Percentiles rank a stretch among this genome's conserved stretches.
Conservation (phyloP, 495 filamentous ascomycete species). For the Terfezia claveryi region DNA sequence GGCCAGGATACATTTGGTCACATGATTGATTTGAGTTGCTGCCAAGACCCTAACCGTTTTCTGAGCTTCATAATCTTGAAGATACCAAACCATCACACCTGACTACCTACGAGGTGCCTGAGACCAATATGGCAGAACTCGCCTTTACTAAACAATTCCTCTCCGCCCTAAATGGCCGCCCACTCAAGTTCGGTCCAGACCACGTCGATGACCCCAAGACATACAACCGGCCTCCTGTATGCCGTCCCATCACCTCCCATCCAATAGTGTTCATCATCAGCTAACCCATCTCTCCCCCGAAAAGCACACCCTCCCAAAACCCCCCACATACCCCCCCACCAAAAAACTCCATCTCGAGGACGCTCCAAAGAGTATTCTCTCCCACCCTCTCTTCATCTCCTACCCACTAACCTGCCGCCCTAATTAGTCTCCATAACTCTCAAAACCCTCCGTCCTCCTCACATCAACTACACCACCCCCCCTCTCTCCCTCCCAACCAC, state of each 20-base stretch:
- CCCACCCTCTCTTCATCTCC: conserved; percentile 27
- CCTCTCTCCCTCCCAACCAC: conserved; percentile 36
- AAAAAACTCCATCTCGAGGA: conserved; percentile 21
- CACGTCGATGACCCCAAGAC: conserved; percentile 65
- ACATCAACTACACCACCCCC: conserved; percentile 30
- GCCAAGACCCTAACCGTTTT: too few species aligned
- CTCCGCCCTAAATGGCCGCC: conserved; percentile 48
- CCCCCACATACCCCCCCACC: conserved; percentile 6
- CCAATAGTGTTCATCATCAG: not conserved
- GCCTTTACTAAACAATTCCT: conserved; percentile 69
- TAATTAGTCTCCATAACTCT: conserved; percentile 29
- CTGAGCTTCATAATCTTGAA: too few species aligned
- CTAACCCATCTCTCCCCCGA: conserved; percentile 1
- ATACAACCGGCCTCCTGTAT: conserved; percentile 47
- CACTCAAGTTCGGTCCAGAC: conserved; percentile 55
- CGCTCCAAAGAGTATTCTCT: not conserved
- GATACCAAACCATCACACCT: too few species aligned
- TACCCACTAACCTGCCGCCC: not conserved
- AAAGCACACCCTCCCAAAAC: conserved; percentile 29
- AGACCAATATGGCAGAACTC: conserved; percentile 49
- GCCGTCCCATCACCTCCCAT: conserved; percentile 16
- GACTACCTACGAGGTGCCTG: too few species aligned
- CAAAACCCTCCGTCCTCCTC: conserved; percentile 49
- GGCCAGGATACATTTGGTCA: too few species aligned
- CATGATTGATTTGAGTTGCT: too few species aligned